Evolutionary conservation across 75 land plant genomes (phyloP).

Genomic region (Cryptomeria japonica): DNA sequence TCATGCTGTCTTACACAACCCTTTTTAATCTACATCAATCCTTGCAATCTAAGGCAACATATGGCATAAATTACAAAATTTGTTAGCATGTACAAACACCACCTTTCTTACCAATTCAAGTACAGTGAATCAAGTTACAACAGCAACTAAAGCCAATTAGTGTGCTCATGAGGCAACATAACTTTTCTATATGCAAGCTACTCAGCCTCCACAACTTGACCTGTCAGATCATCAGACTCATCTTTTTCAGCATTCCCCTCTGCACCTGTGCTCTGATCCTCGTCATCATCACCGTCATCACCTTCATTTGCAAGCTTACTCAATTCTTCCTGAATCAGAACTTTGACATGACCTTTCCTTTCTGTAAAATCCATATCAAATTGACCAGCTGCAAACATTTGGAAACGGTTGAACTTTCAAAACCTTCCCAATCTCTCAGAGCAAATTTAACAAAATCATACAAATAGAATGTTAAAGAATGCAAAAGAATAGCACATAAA

Average conservation of each 20-base stretch:
- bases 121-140: not conserved
- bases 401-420: not conserved
- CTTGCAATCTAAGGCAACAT: not conserved
- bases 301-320: conserved; percentile 63
- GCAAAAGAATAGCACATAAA: not conserved
- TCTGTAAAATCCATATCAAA: conserved; percentile 45
- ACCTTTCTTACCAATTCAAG: not conserved
- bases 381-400: conserved; percentile 29
- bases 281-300: conserved; percentile 45
- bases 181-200: not conserved
- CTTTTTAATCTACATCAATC: not conserved
- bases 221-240: conserved; percentile 12
- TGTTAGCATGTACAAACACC: conserved; percentile 7
- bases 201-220: conserved; percentile 14
- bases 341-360: conserved; percentile 47
- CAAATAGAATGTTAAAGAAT: not conserved
- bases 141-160: not conserved
- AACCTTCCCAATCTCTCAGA: not conserved
- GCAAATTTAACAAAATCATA: not conserved
- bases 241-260: conserved; percentile 9
- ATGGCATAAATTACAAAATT: conserved; percentile 6
- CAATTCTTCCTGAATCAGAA: conserved; percentile 58
- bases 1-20: not conserved
- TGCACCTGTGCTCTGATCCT: conserved; percentile 20
- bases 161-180: not conserved